Conservation (phyloP, 257 asterid genomes). For the Fraxinus quadrangulata region DNA sequence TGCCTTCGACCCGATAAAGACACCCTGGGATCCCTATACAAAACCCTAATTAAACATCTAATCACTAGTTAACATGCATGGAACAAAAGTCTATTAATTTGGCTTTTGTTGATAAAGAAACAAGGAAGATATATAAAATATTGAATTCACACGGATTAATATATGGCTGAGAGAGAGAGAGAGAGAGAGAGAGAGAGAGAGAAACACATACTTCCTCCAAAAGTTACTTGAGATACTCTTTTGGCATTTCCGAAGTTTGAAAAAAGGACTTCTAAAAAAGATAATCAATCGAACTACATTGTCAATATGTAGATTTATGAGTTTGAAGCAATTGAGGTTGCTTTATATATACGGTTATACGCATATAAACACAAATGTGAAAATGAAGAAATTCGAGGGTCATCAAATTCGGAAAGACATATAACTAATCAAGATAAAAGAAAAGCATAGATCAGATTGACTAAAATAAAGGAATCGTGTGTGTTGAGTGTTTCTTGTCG, state of each 20-base stretch:
- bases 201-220: background rate
- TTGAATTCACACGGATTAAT: background rate
- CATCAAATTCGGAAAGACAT: background rate
- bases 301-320: background rate
- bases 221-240: conserved; percentile 1
- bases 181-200: background rate
- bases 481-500: background rate
- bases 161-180: too few relatives aligned
- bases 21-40: background rate
- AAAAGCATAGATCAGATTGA: background rate
- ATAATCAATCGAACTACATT: background rate
- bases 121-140: background rate
- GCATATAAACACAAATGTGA: background rate
- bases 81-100: background rate
- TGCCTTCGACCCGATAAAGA: too few relatives aligned
- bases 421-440: background rate
- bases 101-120: background rate
- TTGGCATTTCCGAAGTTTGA: conserved; percentile 6
- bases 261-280: background rate
- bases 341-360: background rate
- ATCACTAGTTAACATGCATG: background rate
- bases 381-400: background rate
- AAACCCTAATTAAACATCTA: background rate
- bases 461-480: background rate
- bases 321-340: background rate